Evolutionary conservation across 2,329 filamentous ascomycete species (phyloP).

Genomic region (Paracamarosporium sp.): DNA sequence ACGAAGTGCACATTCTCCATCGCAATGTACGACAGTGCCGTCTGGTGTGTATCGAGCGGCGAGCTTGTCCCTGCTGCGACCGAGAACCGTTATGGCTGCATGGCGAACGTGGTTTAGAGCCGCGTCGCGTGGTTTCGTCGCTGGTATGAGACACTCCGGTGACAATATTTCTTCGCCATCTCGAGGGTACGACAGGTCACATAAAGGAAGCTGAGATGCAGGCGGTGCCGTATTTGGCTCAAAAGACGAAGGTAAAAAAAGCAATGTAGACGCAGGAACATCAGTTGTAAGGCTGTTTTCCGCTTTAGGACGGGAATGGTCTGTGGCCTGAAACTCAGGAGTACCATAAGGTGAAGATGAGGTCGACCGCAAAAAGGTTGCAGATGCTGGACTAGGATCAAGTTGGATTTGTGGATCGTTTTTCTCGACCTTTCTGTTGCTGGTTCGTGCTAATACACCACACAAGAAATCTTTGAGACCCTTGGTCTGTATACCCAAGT

Average conservation of each 20-base stretch:
- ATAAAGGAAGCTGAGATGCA: constrained; percentile 16
- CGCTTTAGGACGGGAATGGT: constrained; percentile 14
- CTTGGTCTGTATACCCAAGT: constrained; percentile 12
- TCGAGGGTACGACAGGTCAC: constrained; percentile 19
- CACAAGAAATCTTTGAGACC: constrained; percentile 28
- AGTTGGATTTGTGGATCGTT: not conserved
- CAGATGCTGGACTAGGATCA: constrained; percentile 1
- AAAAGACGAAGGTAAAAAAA: constrained; percentile 3
- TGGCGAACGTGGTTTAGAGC: constrained; percentile 18
- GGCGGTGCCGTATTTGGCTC: constrained; percentile 9
- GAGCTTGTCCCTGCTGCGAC: constrained; percentile 25
- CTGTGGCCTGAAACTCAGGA: constrained; percentile 17
- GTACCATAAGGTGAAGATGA: not conserved
- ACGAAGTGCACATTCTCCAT: constrained; percentile 24
- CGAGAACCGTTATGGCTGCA: constrained; percentile 17
- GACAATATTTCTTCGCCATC: constrained; percentile 13
- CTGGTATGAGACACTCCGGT: constrained; percentile 22
- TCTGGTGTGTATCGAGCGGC: constrained; percentile 30
- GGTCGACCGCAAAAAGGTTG: constrained; percentile 5
- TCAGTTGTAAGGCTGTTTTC: constrained; percentile 13
- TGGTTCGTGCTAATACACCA: constrained; percentile 18
- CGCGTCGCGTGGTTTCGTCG: constrained; percentile 31
- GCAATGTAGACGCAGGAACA: constrained; percentile 4
- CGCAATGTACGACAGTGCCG: constrained; percentile 26
- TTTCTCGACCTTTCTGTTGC: not conserved